Percentiles rank a stretch among this genome's conserved stretches.
These are phyloP conservation scores for Epichloe amarillans DNA, from an alignment of 2,329 filamentous ascomycete species.

Conservation along the genomic window DNA sequence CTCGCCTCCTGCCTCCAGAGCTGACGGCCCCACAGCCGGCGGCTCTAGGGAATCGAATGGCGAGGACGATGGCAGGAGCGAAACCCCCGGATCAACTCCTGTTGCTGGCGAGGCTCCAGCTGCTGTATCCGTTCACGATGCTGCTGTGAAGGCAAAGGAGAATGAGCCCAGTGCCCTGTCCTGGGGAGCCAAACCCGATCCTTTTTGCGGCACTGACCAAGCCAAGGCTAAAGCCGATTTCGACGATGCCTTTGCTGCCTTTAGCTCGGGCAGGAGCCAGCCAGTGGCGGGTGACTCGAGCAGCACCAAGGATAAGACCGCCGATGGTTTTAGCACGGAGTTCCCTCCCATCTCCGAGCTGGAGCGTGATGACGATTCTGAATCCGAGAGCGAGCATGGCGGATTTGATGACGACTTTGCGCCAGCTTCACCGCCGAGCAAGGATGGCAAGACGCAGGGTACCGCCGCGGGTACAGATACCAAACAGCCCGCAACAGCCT, in stretches of 20 bases:
- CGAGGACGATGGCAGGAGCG: slow-evolving; percentile 11
- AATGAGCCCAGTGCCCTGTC: slow-evolving; percentile 5
- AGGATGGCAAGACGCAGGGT: slow-evolving; percentile 12
- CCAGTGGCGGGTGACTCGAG: slow-evolving; percentile 30
- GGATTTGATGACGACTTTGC: slow-evolving; percentile 93
- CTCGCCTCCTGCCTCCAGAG: slow-evolving; percentile 49
- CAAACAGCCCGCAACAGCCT: slow-evolving; percentile 1
- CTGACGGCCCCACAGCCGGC: slow-evolving; percentile 35
- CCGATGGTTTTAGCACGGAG: slow-evolving; percentile 53
- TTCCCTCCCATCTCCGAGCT: slow-evolving; percentile 91
- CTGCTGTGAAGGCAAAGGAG: slow-evolving; percentile 8
- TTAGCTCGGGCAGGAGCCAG: slow-evolving; percentile 38
- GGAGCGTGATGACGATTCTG: slow-evolving; percentile 69
- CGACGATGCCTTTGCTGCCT: slow-evolving; percentile 72
- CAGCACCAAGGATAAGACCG: slow-evolving; percentile 24
- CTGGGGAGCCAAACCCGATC: slow-evolving; percentile 23
- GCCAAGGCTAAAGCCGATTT: slow-evolving; percentile 66
- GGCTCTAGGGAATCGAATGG: slow-evolving; percentile 9
- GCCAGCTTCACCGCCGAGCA: slow-evolving; percentile 38
- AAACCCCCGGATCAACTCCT: slow-evolving; percentile 16
- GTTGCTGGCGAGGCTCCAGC: slow-evolving; percentile 14
- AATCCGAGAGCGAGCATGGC: slow-evolving; percentile 62
- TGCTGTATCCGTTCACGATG: slow-evolving; percentile 7
- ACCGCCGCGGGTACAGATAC: background rate
- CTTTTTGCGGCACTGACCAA: slow-evolving; percentile 40